Conservation (phyloP, 1,284 basidiomycete genomes). For the Papiliotrema terrestris region DNA sequence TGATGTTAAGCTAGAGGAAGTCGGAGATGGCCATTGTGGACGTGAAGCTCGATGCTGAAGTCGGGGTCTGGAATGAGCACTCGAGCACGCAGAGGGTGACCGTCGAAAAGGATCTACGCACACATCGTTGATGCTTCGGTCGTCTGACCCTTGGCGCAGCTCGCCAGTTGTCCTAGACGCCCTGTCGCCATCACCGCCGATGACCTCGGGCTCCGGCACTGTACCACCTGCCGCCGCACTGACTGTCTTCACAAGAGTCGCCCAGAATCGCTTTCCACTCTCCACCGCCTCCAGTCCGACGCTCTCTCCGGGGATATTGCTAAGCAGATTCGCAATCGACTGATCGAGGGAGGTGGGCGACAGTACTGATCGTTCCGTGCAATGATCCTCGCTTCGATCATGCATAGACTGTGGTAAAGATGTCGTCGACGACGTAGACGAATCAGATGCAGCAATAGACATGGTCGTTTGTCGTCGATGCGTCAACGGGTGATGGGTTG, state of each 20-base stretch:
- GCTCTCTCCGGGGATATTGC: background rate
- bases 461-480: background rate
- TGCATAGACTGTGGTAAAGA: background rate
- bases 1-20: too few species aligned
- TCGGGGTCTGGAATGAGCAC: too few species aligned
- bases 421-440: background rate
- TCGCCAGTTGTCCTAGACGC: too few species aligned
- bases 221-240: constrained; percentile 38
- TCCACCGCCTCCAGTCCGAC: constrained; percentile 18
- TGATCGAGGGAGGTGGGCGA: background rate
- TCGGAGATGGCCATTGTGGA: too few species aligned
- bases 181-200: too few species aligned
- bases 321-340: background rate
- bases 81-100: too few species aligned
- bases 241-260: constrained; percentile 38
- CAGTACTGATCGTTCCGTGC: background rate
- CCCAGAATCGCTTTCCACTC: constrained; percentile 40
- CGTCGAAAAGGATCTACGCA: too few species aligned
- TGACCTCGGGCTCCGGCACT: constrained; percentile 18
- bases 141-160: too few species aligned
- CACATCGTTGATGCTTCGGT: too few species aligned
- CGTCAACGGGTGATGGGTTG: background rate
- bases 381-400: background rate
- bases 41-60: too few species aligned
- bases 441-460: background rate